A percentile compares a stretch with the other conserved stretches of the same genome.
These are phyloP conservation scores for Eucalyptus regnans DNA, from an alignment of 345 rosid species.

Conservation along the genomic window DNA sequence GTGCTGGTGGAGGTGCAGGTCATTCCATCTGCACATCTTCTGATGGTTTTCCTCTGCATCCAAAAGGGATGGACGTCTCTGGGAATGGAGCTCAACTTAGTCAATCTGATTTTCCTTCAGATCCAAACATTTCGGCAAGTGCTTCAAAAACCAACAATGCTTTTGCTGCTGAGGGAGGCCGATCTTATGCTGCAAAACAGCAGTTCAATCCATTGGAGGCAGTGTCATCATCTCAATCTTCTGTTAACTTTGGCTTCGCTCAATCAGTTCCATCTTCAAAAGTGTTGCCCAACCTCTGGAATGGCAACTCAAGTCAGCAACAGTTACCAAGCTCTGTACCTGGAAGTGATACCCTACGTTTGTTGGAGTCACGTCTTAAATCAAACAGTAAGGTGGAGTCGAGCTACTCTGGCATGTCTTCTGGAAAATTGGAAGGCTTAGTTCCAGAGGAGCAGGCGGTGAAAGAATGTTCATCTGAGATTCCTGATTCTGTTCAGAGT, in stretches of 20 bases:
- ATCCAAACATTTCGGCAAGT: conserved; percentile 1
- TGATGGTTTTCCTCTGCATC: conserved; percentile 21
- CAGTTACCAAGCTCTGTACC: conserved; percentile 24
- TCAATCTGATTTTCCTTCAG: conserved; percentile 18
- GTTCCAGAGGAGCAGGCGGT: conserved; percentile 23
- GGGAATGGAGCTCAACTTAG: conserved; percentile 31
- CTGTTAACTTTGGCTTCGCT: conserved; percentile 16
- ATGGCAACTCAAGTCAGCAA: conserved; percentile 6
- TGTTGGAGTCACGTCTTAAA: conserved; percentile 16
- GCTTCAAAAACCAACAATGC: conserved; percentile 5
- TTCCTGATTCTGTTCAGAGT: conserved; percentile 2
- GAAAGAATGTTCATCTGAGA: conserved; percentile 12
- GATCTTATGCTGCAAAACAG: background rate
- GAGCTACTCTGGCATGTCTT: conserved; percentile 12
- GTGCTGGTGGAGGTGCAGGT: conserved; percentile 13
- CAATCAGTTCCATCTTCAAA: conserved; percentile 9
- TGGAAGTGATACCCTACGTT: conserved; percentile 11
- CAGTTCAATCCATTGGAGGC: conserved; percentile 39
- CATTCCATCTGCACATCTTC: conserved; percentile 17
- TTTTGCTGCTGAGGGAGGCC: conserved; percentile 24
- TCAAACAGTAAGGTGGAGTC: conserved; percentile 25
- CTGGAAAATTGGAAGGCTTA: conserved; percentile 18
- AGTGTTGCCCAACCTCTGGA: background rate
- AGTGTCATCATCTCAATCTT: conserved; percentile 22
- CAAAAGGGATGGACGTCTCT: conserved; percentile 19